A percentile compares a stretch with the other conserved stretches of the same genome.
phyloP scores from a whole-genome alignment of 257 asterid genomes.

The Solanum chiquidenum region DNA sequence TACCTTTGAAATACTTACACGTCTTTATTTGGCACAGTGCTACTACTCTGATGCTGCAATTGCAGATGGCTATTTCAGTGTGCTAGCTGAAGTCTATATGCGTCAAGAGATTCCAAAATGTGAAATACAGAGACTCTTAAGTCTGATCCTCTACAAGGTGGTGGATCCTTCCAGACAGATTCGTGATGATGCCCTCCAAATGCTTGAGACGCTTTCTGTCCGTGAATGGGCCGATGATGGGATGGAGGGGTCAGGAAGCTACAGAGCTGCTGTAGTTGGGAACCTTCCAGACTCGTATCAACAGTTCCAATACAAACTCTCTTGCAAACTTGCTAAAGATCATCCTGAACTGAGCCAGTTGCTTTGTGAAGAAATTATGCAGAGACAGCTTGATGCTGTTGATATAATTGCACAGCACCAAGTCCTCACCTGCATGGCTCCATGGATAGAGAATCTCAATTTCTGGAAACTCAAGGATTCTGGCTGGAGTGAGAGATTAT shows the following conservation, averaged over 20 bases:
- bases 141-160: conserved; percentile 97
- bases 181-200: conserved; percentile 99
- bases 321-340: conserved; percentile 98
- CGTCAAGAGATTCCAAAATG: conserved; percentile 98
- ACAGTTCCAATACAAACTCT: conserved; percentile 96
- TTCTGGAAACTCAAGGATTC: conserved; percentile 98
- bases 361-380: conserved; percentile 99
- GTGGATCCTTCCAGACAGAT: conserved; percentile 98
- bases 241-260: conserved; percentile 72
- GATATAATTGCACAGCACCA: conserved; percentile 99
- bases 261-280: conserved; percentile 97
- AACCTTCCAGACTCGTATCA: conserved; percentile 99
- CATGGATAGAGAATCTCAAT: conserved; percentile 97
- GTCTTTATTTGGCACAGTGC: conserved; percentile 46
- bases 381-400: conserved; percentile 95
- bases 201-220: conserved; percentile 97
- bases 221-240: conserved; percentile 99
- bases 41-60: conserved; percentile 95
- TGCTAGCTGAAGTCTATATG: conserved; percentile 99
- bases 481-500: conserved; percentile 92
- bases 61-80: conserved; percentile 99
- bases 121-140: conserved; percentile 90
- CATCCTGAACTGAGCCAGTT: conserved; percentile 98
- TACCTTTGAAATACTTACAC: conserved; percentile 3
- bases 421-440: conserved; percentile 99